These are phyloP conservation scores for Sordariomycetes sp. DNA, from an alignment of 2,329 filamentous ascomycete genomes.

Conservation along the genomic window DNA sequence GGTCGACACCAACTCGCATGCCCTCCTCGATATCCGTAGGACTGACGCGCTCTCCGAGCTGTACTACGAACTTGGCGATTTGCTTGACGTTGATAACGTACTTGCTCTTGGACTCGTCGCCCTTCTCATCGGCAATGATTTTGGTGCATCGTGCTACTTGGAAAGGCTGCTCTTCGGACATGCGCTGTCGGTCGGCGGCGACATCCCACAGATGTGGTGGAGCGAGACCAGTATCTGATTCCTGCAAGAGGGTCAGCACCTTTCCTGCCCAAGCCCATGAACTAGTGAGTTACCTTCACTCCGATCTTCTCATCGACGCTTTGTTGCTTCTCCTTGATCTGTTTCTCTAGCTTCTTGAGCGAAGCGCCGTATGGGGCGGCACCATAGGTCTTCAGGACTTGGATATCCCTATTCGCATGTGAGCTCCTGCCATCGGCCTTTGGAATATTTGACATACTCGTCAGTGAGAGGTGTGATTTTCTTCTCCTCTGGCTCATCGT, in stretches of 20 bases:
- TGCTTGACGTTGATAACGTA: constrained; percentile 99
- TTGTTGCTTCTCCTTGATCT: constrained; percentile 98
- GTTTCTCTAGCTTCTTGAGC: constrained; percentile 95
- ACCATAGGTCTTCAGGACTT: constrained; percentile 98
- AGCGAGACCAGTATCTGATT: constrained; percentile 96
- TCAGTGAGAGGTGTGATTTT: constrained; percentile 97
- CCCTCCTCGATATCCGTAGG: constrained; percentile 99
- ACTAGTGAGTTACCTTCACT: constrained; percentile 50
- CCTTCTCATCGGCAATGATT: constrained; percentile 93
- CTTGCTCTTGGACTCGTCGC: constrained; percentile 95
- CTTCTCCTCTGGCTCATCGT: constrained; percentile 98
- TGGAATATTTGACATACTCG: constrained; percentile 55
- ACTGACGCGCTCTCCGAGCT: constrained; percentile 91
- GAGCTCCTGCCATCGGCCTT: constrained; percentile 9
- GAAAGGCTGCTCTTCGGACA: constrained; percentile 95
- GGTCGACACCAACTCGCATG: constrained; percentile 96
- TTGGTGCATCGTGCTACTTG: constrained; percentile 98
- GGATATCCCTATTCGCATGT: constrained; percentile 68
- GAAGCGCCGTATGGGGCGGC: constrained; percentile 90
- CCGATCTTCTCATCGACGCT: constrained; percentile 99
- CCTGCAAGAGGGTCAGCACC: constrained; percentile 37
- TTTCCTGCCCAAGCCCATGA: too few relatives aligned
- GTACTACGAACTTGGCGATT: constrained; percentile 98
- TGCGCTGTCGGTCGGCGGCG: constrained; percentile 93
- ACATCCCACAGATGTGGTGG: constrained; percentile 99